phyloP scores from a whole-genome alignment of 129 eudicot genomes.

The Scalesia atractyloides region DNA sequence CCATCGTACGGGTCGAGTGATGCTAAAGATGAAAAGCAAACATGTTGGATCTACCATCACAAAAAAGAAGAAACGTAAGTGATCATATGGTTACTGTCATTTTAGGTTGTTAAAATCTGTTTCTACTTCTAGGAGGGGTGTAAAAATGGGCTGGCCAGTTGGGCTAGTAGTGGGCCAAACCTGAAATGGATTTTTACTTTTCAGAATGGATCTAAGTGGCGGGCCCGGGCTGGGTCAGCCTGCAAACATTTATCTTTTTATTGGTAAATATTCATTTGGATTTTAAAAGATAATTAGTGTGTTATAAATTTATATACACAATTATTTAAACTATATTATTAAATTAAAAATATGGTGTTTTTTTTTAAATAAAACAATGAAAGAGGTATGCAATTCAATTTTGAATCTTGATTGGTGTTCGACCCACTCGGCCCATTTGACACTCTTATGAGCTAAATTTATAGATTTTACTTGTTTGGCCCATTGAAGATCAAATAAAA shows the following conservation, averaged over 20 bases:
- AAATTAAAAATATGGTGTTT: no score
- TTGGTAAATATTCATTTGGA: no score
- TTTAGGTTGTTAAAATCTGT: background rate
- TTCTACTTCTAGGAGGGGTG: no score
- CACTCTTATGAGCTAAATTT: background rate
- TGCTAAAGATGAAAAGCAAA: constrained; percentile 98
- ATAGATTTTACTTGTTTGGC: background rate
- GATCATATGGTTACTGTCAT: background rate
- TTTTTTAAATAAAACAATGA: no score
- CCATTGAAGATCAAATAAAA: background rate
- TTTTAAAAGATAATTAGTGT: background rate
- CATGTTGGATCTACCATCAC: constrained; percentile 83
- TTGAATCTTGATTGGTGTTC: background rate
- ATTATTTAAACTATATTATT: background rate
- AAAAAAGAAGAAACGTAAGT: constrained; percentile 90
- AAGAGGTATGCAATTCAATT: no score
- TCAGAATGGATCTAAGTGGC: no score
- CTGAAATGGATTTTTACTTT: background rate
- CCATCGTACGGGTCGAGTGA: constrained; percentile 83
- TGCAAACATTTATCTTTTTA: no score
- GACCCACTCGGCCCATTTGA: background rate
- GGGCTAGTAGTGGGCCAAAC: background rate
- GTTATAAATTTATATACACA: background rate
- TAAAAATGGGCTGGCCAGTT: background rate
- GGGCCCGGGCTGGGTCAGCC: no score